Percentiles rank a stretch among this genome's conserved stretches.
Conservation (phyloP, 1,284 basidiomycete species). For the Microbotryum lychnidis-dioicae region DNA sequence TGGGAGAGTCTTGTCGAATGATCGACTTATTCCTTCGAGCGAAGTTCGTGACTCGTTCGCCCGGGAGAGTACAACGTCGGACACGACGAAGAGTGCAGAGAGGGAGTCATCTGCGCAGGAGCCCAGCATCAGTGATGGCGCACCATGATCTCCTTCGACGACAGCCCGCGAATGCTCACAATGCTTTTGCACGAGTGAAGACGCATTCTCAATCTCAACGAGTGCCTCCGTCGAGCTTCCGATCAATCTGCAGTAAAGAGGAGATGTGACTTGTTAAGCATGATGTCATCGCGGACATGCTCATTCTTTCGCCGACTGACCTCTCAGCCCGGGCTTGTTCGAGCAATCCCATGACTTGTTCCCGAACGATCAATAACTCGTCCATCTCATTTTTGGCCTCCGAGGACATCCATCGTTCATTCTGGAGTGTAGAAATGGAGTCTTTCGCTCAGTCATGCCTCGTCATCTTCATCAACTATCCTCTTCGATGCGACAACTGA, state of each 20-base stretch:
- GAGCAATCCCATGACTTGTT: slow-evolving; percentile 53
- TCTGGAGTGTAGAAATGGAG: neutral
- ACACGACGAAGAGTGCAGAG: slow-evolving; percentile 68
- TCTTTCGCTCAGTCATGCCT: neutral
- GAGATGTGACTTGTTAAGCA: neutral
- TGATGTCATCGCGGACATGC: neutral
- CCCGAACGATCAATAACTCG: slow-evolving; percentile 51
- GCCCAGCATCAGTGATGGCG: neutral
- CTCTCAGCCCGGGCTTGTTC: slow-evolving; percentile 63
- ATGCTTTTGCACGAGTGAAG: slow-evolving; percentile 23
- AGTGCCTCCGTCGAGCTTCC: slow-evolving; percentile 64
- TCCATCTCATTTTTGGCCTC: slow-evolving; percentile 54
- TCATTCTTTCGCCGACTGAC: slow-evolving; percentile 42
- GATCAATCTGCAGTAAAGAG: slow-evolving; percentile 48
- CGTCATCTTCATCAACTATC: neutral
- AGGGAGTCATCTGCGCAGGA: slow-evolving; percentile 50
- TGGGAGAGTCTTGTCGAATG: slow-evolving; percentile 31
- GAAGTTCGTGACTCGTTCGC: slow-evolving; percentile 49
- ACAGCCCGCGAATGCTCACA: slow-evolving; percentile 20
- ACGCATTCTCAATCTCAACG: slow-evolving; percentile 45
- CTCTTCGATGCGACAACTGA: slow-evolving; percentile 27
- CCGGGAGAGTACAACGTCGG: slow-evolving; percentile 50
- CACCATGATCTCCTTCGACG: slow-evolving; percentile 2
- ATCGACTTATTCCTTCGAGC: slow-evolving; percentile 9
- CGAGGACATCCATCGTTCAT: slow-evolving; percentile 42